A percentile compares a stretch with the other conserved stretches of the same genome.
phyloP scores from a whole-genome alignment of 176 grass and related monocot species.

The Dactylis glomerata region DNA sequence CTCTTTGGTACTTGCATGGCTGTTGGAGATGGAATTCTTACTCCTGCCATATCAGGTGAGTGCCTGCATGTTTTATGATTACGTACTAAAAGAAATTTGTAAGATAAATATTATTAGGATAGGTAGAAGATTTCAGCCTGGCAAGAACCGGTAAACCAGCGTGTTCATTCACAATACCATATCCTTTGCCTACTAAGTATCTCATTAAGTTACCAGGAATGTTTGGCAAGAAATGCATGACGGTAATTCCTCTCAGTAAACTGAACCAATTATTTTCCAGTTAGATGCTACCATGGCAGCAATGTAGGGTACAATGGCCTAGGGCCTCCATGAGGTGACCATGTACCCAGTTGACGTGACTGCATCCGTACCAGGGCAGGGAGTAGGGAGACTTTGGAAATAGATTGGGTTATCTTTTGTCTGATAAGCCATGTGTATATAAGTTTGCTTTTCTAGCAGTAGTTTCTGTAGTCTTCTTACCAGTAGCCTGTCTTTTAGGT shows the following conservation, averaged over 20 bases:
- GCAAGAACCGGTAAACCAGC: neutral
- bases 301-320: neutral
- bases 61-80: neutral
- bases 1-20: slow-evolving; percentile 85
- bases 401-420: neutral
- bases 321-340: neutral
- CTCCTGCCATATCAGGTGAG: slow-evolving; percentile 83
- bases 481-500: too few species aligned
- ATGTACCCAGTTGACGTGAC: neutral
- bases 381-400: neutral
- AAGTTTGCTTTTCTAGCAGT: too few species aligned
- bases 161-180: neutral
- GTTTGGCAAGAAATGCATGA: neutral
- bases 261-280: neutral
- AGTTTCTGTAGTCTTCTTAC: too few species aligned
- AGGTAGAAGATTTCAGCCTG: neutral
- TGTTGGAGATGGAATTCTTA: slow-evolving; percentile 87
- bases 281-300: neutral
- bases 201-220: neutral
- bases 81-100: neutral
- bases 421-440: too few species aligned
- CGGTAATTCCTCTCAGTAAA: neutral
- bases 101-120: neutral
- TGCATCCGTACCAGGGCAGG: neutral
- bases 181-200: neutral